Evolutionary conservation across 768 basidiomycete species (phyloP), one percentile per base, ranked within the genome.

Genomic region (Exsudoporus frostii): DNA sequence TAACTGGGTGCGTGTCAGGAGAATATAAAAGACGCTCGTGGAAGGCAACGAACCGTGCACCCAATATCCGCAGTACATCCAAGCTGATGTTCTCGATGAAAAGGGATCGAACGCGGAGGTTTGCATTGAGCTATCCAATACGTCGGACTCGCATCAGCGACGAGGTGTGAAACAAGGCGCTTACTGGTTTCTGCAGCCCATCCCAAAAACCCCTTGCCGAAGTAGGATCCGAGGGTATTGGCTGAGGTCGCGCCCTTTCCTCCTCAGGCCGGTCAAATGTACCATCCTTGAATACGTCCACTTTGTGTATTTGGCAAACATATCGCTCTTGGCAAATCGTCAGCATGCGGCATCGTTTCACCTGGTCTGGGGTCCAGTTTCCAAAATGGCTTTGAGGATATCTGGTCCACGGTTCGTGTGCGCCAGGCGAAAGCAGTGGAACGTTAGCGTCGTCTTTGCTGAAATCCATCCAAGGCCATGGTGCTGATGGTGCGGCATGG

Each of bases 351-450:
- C 73, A 73, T 43, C 68, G 62, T 0, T 39, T 1, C 19, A 76
- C 71, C 46, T 83, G 82, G 13, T 62, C 64, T 7, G 62, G 62
- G 0, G 79, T 81, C 83, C 83, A 83, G 53, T 82, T 84, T 11
- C 78, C 78, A 54, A 79, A 84, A 13, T 75, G 65, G 1, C 76
- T 74, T 53, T 80, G 76, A 0, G 82, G 81, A 56, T 83, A 83
- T 54, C 47, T 45, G 7, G 49, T 36, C 76, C 76, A 77, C 3
- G 17, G 42, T 13, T 53, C 39, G 24, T 33, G 8, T 9, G n/a
- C n/a, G 5, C 1, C 15, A 10, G 53, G 58, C 4, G 56, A 29
- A 13, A 57, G 50, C 1, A 46, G 46, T 3, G 19, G 27, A 8
- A 69, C 61, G 14, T 55, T 19, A 5, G 59, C 50, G 0, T 39